These are phyloP conservation scores for Fusarium dlaminii DNA, from an alignment of 2,329 filamentous ascomycete genomes.

Conservation along the genomic window DNA sequence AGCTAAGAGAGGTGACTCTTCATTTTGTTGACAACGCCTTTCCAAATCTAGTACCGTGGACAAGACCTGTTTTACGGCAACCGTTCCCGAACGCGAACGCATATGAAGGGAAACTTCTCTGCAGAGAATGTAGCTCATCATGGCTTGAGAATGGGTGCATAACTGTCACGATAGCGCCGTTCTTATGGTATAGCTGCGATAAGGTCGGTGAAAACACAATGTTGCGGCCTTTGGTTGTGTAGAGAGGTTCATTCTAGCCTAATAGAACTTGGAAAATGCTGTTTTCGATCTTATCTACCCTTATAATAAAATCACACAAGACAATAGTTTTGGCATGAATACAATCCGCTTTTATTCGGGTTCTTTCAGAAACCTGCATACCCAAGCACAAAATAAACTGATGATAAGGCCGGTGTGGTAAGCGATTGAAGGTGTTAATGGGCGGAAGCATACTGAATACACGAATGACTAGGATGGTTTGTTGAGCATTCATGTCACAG, in stretches of 20 bases:
- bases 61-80: fast-evolving
- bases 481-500: background rate
- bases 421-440: background rate
- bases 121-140: background rate
- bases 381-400: background rate
- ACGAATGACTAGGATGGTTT: background rate
- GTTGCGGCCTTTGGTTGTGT: background rate
- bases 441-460: background rate
- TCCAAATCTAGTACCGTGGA: background rate
- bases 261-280: background rate
- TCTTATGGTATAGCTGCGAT: background rate
- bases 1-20: background rate
- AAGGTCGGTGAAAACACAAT: background rate
- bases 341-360: background rate
- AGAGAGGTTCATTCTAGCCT: background rate
- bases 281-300: background rate
- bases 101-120: background rate
- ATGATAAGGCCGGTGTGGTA: background rate
- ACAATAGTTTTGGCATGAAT: background rate
- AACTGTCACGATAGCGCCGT: background rate
- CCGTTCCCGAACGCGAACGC: background rate
- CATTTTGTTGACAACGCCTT: background rate
- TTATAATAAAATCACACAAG: background rate
- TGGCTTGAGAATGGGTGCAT: background rate
- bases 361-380: background rate